Conservation (phyloP, 768 basidiomycete species). For the Epithele typhae region DNA sequence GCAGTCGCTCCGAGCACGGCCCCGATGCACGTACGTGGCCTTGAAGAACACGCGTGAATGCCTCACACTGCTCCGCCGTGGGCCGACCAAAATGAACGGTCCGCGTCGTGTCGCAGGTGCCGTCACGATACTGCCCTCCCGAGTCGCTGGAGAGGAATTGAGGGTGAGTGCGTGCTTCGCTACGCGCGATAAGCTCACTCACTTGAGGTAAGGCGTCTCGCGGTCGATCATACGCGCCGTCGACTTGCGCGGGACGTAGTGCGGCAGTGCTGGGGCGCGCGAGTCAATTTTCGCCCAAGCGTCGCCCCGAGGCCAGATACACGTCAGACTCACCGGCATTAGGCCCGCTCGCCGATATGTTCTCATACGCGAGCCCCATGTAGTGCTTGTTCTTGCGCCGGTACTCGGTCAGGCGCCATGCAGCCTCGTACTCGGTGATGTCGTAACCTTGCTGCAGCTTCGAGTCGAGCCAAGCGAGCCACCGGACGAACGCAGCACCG, state of each 20-base stretch:
- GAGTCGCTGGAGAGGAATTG: constrained; percentile 63
- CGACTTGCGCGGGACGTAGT: constrained; percentile 77
- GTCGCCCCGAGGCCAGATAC: neutral
- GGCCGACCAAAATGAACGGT: constrained; percentile 88
- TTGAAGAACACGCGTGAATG: constrained; percentile 92
- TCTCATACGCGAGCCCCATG: constrained; percentile 85
- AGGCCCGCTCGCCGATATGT: constrained; percentile 83
- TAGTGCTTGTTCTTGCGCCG: constrained; percentile 67
- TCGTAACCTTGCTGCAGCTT: constrained; percentile 73
- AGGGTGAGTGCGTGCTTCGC: constrained; percentile 9
- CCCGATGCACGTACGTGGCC: constrained; percentile 84
- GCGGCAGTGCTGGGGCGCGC: constrained; percentile 72
- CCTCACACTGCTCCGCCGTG: constrained; percentile 79
- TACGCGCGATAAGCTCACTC: constrained; percentile 24
- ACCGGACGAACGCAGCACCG: constrained; percentile 78
- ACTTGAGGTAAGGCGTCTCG: constrained; percentile 87
- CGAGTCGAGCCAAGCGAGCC: constrained; percentile 88
- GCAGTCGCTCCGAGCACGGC: neutral
- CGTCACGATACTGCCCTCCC: constrained; percentile 86
- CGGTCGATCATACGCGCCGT: constrained; percentile 71
- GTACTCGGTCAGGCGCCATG: constrained; percentile 75
- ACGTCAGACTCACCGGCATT: constrained; percentile 59
- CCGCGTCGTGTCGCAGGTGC: constrained; percentile 82
- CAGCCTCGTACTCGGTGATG: constrained; percentile 92
- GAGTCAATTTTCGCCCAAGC: neutral